A percentile compares a stretch with the other conserved stretches of the same genome.
These are phyloP conservation scores for Ogataea haglerorum DNA, from an alignment of 805 yeast species.

Conservation along the genomic window DNA sequence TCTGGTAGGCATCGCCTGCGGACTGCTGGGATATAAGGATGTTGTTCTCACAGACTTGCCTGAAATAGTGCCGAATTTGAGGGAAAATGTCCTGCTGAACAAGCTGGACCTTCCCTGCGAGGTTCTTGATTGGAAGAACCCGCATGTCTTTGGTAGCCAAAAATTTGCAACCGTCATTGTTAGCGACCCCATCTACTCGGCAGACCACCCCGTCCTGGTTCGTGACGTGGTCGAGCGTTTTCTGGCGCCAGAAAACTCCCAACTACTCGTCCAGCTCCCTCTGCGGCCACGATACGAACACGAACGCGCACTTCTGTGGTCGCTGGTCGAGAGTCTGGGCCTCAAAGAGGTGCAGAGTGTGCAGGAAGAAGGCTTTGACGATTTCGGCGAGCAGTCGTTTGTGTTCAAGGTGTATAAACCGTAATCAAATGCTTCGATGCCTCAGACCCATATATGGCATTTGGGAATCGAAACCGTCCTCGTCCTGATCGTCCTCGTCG, in stretches of 20 bases:
- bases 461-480: slow-evolving; percentile 6
- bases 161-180: slow-evolving; percentile 59
- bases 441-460: slow-evolving; percentile 1
- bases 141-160: slow-evolving; percentile 34
- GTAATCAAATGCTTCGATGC: slow-evolving; percentile 10
- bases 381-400: slow-evolving; percentile 73
- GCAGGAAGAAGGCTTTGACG: slow-evolving; percentile 71
- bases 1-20: slow-evolving; percentile 72
- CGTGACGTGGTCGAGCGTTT: slow-evolving; percentile 54
- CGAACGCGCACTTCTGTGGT: slow-evolving; percentile 63
- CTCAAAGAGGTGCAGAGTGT: slow-evolving; percentile 36
- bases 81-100: slow-evolving; percentile 57
- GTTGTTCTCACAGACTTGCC: slow-evolving; percentile 71
- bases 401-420: slow-evolving; percentile 39
- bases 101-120: slow-evolving; percentile 29
- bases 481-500: slow-evolving; percentile 3
- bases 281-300: slow-evolving; percentile 60
- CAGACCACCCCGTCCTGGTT: slow-evolving; percentile 75
- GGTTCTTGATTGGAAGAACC: slow-evolving; percentile 77
- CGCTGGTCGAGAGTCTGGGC: slow-evolving; percentile 39
- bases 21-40: slow-evolving; percentile 43
- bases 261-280: slow-evolving; percentile 73
- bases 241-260: slow-evolving; percentile 35
- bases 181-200: slow-evolving; percentile 88
- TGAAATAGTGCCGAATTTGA: slow-evolving; percentile 69